Conservation (phyloP, 2,329 filamentous ascomycete species). For the Diaporthe helianthi region DNA sequence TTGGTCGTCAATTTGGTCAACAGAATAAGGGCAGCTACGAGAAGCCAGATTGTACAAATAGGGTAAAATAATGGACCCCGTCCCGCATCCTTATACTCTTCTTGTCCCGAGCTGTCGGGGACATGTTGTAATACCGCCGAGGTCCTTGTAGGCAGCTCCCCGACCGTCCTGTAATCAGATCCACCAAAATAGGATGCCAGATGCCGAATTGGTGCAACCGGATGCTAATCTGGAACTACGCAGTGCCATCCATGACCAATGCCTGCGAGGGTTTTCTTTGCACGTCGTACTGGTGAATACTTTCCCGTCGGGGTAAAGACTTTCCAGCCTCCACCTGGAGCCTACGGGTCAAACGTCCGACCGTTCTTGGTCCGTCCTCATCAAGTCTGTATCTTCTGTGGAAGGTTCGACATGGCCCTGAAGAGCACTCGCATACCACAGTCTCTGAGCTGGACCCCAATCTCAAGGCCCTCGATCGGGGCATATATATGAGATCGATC, state of each 20-base stretch:
- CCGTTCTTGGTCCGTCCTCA: background rate
- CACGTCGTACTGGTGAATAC: background rate
- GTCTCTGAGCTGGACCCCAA: background rate
- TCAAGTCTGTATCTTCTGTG: background rate
- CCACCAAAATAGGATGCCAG: background rate
- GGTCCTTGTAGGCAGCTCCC: background rate
- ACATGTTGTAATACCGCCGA: background rate
- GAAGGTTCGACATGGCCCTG: background rate
- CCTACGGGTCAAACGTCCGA: background rate
- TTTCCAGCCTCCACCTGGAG: slow-evolving; percentile 11
- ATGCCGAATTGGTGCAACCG: background rate
- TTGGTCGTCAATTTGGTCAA: background rate
- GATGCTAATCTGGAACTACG: background rate
- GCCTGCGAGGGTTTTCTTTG: background rate
- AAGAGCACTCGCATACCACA: background rate
- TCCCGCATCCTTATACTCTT: slow-evolving; percentile 6
- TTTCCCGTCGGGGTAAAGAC: slow-evolving; percentile 22
- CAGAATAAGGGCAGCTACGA: background rate
- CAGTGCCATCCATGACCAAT: background rate
- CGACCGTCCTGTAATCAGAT: background rate
- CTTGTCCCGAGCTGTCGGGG: slow-evolving; percentile 10
- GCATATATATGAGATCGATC: background rate
- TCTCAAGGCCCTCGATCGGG: background rate
- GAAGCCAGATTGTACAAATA: background rate
- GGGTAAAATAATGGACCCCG: slow-evolving; percentile 8